These are phyloP conservation scores for Aureobasidium namibiae DNA, from an alignment of 2,329 filamentous ascomycete species.

Conservation along the genomic window DNA sequence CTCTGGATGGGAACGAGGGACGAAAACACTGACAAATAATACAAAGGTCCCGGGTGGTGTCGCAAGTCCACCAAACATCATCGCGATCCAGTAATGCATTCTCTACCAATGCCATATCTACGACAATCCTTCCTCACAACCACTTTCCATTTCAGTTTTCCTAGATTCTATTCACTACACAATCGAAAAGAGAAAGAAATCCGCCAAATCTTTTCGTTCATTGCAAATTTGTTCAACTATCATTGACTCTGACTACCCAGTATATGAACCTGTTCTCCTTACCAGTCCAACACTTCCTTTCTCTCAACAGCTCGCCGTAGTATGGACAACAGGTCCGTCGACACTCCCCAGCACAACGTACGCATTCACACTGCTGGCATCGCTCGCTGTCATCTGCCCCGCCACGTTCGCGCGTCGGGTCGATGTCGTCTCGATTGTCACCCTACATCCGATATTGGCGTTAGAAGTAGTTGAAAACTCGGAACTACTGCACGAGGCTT, in stretches of 20 bases:
- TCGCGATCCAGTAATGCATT: conserved; percentile 21
- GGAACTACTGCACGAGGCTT: no score
- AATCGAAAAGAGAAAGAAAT: not conserved
- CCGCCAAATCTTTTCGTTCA: not conserved
- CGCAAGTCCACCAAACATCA: conserved; percentile 31
- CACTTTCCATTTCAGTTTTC: not conserved
- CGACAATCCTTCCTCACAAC: not conserved
- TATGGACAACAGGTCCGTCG: no score
- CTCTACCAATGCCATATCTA: not conserved
- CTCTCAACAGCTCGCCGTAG: no score
- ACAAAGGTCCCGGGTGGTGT: conserved; percentile 26
- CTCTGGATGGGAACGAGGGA: no score
- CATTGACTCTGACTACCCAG: not conserved
- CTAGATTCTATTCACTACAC: not conserved
- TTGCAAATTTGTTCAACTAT: not conserved
- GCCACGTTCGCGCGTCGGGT: no score
- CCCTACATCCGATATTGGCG: no score
- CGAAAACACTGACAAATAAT: not conserved
- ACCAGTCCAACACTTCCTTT: not conserved
- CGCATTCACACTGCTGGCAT: no score
- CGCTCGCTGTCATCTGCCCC: no score
- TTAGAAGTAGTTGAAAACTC: no score
- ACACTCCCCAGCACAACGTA: no score
- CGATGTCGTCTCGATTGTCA: no score
- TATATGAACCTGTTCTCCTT: not conserved